Evolutionary conservation across 2,329 filamentous ascomycete species (phyloP), one percentile per base, ranked within the genome.

Genomic region (Coleophoma eucalyptorum): DNA sequence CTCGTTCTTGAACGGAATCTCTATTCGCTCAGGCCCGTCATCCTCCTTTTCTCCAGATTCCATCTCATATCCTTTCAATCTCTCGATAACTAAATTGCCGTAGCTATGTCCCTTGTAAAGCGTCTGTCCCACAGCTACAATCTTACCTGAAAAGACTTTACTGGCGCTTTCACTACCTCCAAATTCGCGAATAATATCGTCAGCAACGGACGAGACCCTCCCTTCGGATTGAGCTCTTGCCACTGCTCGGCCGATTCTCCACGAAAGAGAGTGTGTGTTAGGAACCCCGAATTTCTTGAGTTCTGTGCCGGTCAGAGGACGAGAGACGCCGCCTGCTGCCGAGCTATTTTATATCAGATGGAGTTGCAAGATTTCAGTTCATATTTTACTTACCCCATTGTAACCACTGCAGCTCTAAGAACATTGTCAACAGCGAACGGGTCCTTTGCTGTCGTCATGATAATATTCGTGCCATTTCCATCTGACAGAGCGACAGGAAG

Each of bases 1-100:
- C 50, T 73, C 70, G 47, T 73, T 73, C 52, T 72, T 66, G 55
- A 72, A 72, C 0, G 70, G 70, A 3, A 72, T 69, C 10, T 20
- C 21, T 2, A 38, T 5, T 4, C 16, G 35, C 10, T 38, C 35
- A 4, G 16, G 13, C 35, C 35, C 35, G 4, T 38, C 35, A 15
- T 38, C 35, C 5, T 15, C 35, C 10, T 15, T 18, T 5, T 38
- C 35, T 11, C 35, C 35, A 11, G 35, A 4, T 10, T 38, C 35
- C 35, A 15, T 38, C 10, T 38, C 35, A 38, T 38, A 38, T 4
- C 16, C 10, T 15, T 15, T 4, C 4, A 38, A 10, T 38, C 16
- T 38, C 35, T 38, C 13, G 35, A 38, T 38, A 5, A 38, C 35
- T 10, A 38, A 11, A 38, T 38, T 38, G 16, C 35, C 35, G 10